A percentile compares a stretch with the other conserved stretches of the same genome.
Conservation (phyloP, 805 yeast genomes). For the Candida ovalis region DNA sequence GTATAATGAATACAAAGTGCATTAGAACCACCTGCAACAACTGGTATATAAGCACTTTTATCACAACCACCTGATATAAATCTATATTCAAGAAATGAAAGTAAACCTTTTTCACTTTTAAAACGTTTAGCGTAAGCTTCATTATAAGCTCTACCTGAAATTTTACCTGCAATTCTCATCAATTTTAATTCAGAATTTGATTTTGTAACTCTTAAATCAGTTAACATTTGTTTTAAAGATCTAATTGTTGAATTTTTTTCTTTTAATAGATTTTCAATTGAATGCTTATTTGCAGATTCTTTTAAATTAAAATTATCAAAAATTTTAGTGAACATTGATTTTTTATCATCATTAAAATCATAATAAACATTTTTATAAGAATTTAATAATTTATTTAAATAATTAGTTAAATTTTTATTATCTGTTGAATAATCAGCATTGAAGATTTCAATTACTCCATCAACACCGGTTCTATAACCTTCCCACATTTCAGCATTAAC, state of each 20-base stretch:
- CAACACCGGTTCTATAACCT: slow-evolving; percentile 84
- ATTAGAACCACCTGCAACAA: slow-evolving; percentile 90
- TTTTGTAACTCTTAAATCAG: slow-evolving; percentile 62
- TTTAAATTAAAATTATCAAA: slow-evolving; percentile 15
- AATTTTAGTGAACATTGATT: slow-evolving; percentile 17
- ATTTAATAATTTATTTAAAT: slow-evolving; percentile 44
- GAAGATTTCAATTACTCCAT: slow-evolving; percentile 77
- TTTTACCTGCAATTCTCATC: slow-evolving; percentile 79
- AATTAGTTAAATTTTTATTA: slow-evolving; percentile 38
- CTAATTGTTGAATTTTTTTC: slow-evolving; percentile 35
- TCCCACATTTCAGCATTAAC: slow-evolving; percentile 87
- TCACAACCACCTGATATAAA: slow-evolving; percentile 89
- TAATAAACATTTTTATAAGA: slow-evolving; percentile 51
- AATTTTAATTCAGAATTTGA: slow-evolving; percentile 70
- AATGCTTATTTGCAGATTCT: slow-evolving; percentile 12
- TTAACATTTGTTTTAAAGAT: slow-evolving; percentile 40
- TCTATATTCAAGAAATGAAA: slow-evolving; percentile 75
- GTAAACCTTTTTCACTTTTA: slow-evolving; percentile 70
- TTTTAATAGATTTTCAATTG: slow-evolving; percentile 24
- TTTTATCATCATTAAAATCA: slow-evolving; percentile 35
- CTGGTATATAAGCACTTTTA: slow-evolving; percentile 87
- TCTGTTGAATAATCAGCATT: slow-evolving; percentile 77
- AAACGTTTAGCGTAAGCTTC: slow-evolving; percentile 70
- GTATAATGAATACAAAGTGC: slow-evolving; percentile 93
- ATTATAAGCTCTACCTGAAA: slow-evolving; percentile 81